Evolutionary conservation across 2,329 filamentous ascomycete species (phyloP), one percentile per base, ranked within the genome.

Genomic region (Cladorrhinum sp.): DNA sequence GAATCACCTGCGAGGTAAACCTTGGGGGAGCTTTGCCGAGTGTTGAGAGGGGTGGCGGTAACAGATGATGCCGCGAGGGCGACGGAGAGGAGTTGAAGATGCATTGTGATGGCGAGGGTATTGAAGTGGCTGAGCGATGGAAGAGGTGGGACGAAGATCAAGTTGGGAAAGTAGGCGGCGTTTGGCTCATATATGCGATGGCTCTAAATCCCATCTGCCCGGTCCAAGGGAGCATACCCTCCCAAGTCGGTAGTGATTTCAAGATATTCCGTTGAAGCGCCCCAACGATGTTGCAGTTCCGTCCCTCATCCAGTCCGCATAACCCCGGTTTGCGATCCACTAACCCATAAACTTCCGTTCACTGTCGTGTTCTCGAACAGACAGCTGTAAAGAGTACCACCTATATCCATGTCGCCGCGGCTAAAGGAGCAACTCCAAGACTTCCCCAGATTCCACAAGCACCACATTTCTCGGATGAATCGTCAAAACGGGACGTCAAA

Each of bases 1-100:
- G 79, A 82, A 70, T 85, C 82, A 41, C 82, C 82, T 7, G 80
- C 80, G 18, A 84, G 72, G 64, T 81, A 82, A 45, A 84, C 71
- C 0, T 76, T 81, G 4, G 67, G 67, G 1, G 62, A 60, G 9
- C 66, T 64, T 24, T 63, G 64, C 18, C 59, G 62, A 18, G 58
- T 45, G 3, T 63, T 58, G 4, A 63, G 60, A n/a, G 65, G 64
- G 16, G 22, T 64, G 50, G 50, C 60, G 8, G 48, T 24, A 10
- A 24, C 58, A 8, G 29, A n/a, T 20, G 60, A 59, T 12, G 49
- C 54, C 36, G 61, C 62, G 49, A 67, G 60, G 41, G 57, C 64
- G 49, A 54, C 45, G 12, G 49, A n/a, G 16, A 60, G 55, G 27
- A 10, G 58, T 60, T 25, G 22, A 32, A 55, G 38, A 22, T 55